phyloP scores from a whole-genome alignment of 2,329 filamentous ascomycete species.

The Colletotrichum coccodes region DNA sequence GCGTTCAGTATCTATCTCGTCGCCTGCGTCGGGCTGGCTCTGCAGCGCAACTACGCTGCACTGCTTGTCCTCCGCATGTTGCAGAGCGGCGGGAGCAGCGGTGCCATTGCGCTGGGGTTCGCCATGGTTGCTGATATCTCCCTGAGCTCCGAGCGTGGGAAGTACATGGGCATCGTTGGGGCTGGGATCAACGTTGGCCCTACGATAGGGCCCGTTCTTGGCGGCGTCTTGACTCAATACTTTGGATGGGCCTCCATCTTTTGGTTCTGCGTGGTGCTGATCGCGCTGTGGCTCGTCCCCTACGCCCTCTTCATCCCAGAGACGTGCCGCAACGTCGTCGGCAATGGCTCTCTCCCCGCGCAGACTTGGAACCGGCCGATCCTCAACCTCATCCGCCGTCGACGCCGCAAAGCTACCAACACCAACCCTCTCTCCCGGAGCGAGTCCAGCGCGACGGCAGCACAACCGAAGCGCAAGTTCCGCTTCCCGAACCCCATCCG shows the following conservation, averaged over 20 bases:
- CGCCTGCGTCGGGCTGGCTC: constrained; percentile 68
- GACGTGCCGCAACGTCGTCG: constrained; percentile 68
- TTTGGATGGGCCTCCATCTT: constrained; percentile 76
- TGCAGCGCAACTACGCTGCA: constrained; percentile 67
- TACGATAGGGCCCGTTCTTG: constrained; percentile 68
- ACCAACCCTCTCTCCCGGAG: constrained; percentile 26
- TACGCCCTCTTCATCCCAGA: constrained; percentile 68
- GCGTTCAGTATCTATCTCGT: constrained; percentile 66
- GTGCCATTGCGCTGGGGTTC: constrained; percentile 76
- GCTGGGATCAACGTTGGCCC: constrained; percentile 67
- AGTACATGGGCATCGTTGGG: constrained; percentile 76
- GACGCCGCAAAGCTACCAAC: constrained; percentile 39
- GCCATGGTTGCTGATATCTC: constrained; percentile 79
- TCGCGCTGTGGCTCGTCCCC: constrained; percentile 60
- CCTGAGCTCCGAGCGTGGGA: constrained; percentile 75
- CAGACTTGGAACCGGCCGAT: constrained; percentile 68
- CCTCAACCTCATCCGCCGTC: constrained; percentile 57
- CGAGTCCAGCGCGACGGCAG: constrained; percentile 42
- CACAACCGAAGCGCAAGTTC: constrained; percentile 52
- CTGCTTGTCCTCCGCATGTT: constrained; percentile 70
- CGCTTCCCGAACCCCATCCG: constrained; percentile 67
- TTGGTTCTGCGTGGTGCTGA: constrained; percentile 73
- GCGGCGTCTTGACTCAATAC: constrained; percentile 71
- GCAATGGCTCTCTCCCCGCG: constrained; percentile 69
- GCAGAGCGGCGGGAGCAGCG: constrained; percentile 73